A percentile compares a stretch with the other conserved stretches of the same genome.
Conservation (phyloP, 164 flowering plant species). For the Liriodendron chinense region DNA sequence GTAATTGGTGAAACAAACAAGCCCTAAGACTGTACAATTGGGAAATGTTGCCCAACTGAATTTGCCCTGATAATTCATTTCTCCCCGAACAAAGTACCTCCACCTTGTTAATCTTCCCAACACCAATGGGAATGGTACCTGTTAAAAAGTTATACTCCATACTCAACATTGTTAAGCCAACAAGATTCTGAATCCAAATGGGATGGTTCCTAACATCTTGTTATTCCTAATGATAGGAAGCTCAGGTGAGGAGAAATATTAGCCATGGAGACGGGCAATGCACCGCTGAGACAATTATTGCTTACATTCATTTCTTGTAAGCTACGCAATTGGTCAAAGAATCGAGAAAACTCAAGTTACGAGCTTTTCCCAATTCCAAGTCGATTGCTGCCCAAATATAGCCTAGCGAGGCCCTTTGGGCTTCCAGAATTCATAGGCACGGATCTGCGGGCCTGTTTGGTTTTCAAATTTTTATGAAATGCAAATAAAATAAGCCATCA, state of each 20-base stretch:
- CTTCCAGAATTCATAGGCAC: constrained; percentile 11
- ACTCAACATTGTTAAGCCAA: not conserved
- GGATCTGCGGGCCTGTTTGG: no score
- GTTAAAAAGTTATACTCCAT: not conserved
- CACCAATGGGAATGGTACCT: constrained; percentile 1
- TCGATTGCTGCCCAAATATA: not conserved
- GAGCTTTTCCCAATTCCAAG: constrained; percentile 5
- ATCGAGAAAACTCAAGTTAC: constrained; percentile 8
- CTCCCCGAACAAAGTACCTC: not conserved
- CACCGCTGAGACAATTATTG: constrained; percentile 8
- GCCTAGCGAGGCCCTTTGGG: not conserved
- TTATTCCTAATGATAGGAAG: not conserved
- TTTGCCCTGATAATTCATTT: not conserved
- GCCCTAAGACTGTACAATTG: not conserved
- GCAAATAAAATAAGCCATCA: no score
- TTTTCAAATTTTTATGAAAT: no score
- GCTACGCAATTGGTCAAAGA: constrained; percentile 8
- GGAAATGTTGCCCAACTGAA: not conserved
- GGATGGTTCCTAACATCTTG: constrained; percentile 10
- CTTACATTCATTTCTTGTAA: constrained; percentile 2
- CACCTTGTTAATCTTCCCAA: constrained; percentile 1
- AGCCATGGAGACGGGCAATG: constrained; percentile 11
- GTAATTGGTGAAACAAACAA: not conserved
- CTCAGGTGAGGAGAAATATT: constrained; percentile 8
- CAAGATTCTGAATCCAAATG: constrained; percentile 9